Evolutionary conservation across 805 yeast genomes (phyloP), one percentile per base, ranked within the genome.

Genomic region (Nakazawaea peltata): DNA sequence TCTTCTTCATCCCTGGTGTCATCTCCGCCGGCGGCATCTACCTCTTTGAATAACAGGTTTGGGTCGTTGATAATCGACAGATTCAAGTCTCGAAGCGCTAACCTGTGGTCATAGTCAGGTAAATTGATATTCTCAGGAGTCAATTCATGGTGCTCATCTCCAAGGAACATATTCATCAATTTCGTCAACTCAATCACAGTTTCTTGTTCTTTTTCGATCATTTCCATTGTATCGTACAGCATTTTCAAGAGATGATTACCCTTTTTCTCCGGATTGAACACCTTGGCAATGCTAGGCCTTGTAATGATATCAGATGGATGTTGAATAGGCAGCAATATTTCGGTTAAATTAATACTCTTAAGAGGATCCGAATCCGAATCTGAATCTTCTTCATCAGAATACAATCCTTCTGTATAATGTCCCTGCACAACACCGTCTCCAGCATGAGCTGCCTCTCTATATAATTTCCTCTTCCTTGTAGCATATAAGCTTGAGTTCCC

Each of bases 181-280:
- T 74, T 75, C 29, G 81, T 72, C 35, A 87, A 62, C 49, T 77
- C 72, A 39, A 77, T 75, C n/a, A 83, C 81, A 24, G 77, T 78
- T 19, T 70, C 67, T 48, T 86, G 95, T 50, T 92, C 98, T 28
- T 72, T 70, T 50, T 84, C 88, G 33, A 92, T 81, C 41, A 80
- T 61, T 35, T 81, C 81, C 18, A 88, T 74, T 13, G 92, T 74
- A 41, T 86, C 85, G 13, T 62, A 59, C 1, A 95, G 83, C 44
- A 92, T 56, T 26, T 69, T 62, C 32, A 69, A 65, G 28, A 84
- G 59, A n/a, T 71, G 68, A 17, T 61, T 57, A 32, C 70, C 65
- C 7, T 32, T 34, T 15, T 47, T 44, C 13, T 32, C 36, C 59
- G 60, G 66, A 37, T 69, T 73, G 54, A 72, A 92, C 0, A 92